phyloP scores from a whole-genome alignment of 2,329 filamentous ascomycete genomes.

The Cladophialophora psammophila region DNA sequence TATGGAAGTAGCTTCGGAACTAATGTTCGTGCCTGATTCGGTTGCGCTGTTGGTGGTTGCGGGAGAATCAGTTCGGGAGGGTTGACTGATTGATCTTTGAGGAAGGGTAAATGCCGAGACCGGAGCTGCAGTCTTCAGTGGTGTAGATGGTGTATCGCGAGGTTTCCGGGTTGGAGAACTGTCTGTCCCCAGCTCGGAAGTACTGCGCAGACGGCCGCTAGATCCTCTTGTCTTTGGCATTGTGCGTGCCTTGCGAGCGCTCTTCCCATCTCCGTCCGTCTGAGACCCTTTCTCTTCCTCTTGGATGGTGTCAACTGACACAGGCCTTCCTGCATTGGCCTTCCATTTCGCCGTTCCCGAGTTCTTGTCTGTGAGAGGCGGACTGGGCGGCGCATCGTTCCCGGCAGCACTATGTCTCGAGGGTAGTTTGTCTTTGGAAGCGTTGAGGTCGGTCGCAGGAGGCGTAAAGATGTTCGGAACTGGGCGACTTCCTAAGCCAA shows the following conservation, averaged over 20 bases:
- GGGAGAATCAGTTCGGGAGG: slow-evolving; percentile 46
- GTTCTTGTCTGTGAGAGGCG: slow-evolving; percentile 56
- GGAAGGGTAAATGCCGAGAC: slow-evolving; percentile 21
- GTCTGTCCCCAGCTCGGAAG: slow-evolving; percentile 49
- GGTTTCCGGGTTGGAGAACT: slow-evolving; percentile 44
- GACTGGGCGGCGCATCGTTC: slow-evolving; percentile 54
- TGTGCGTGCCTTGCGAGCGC: slow-evolving; percentile 46
- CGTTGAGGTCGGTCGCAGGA: slow-evolving; percentile 73
- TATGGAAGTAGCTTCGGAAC: slow-evolving; percentile 56
- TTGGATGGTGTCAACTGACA: slow-evolving; percentile 41
- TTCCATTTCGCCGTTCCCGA: slow-evolving; percentile 48
- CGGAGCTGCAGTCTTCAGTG: slow-evolving; percentile 46
- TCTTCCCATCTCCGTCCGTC: slow-evolving; percentile 46
- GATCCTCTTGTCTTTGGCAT: slow-evolving; percentile 51
- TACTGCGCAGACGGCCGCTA: slow-evolving; percentile 51
- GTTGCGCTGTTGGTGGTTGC: slow-evolving; percentile 46
- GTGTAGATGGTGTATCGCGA: slow-evolving; percentile 48
- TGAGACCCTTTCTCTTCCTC: slow-evolving; percentile 42
- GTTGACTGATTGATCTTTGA: slow-evolving; percentile 48
- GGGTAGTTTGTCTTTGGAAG: slow-evolving; percentile 52
- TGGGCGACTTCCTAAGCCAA: slow-evolving; percentile 66
- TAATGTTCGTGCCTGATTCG: slow-evolving; percentile 41
- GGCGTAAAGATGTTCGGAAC: slow-evolving; percentile 65
- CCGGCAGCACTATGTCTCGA: slow-evolving; percentile 31
- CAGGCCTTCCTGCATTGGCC: slow-evolving; percentile 43